These are phyloP conservation scores for Brassica rapa DNA, from an alignment of 345 rosid species.

Conservation along the genomic window DNA sequence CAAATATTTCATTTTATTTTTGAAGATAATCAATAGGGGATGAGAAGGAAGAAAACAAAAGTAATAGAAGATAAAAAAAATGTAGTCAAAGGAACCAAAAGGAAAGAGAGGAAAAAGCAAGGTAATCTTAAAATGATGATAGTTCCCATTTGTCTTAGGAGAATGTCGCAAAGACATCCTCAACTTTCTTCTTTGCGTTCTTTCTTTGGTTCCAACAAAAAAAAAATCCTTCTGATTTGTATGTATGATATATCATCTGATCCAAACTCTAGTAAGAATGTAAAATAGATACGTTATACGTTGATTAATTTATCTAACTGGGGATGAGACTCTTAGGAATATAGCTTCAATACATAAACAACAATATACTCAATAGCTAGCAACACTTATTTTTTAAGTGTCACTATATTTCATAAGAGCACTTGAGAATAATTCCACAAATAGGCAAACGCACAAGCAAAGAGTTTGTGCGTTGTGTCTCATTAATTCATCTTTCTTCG, in stretches of 20 bases:
- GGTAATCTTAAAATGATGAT: slow-evolving; percentile 15
- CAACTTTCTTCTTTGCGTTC: neutral
- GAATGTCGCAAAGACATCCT: slow-evolving; percentile 13
- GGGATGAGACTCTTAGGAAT: neutral
- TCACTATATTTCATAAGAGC: neutral
- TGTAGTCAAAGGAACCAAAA: slow-evolving; percentile 18
- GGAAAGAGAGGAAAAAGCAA: slow-evolving; percentile 13
- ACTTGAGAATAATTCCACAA: slow-evolving; percentile 33
- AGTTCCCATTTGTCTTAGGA: slow-evolving; percentile 28
- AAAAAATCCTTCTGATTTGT: neutral
- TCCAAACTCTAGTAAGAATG: neutral
- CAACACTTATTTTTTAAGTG: neutral
- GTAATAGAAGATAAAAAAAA: neutral
- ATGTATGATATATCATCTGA: neutral
- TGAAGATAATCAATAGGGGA: neutral
- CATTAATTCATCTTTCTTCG: slow-evolving; percentile 6
- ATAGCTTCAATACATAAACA: neutral
- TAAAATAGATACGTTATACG: neutral
- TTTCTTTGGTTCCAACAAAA: neutral
- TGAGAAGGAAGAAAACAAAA: neutral
- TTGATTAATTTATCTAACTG: neutral
- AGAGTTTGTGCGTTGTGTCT: slow-evolving; percentile 30
- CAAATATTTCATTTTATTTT: neutral
- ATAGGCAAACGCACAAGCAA: slow-evolving; percentile 17
- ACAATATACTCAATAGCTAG: neutral